Evolutionary conservation across 352 stramenopile species (phyloP).

Genomic region (Sclerospora graminicola): DNA sequence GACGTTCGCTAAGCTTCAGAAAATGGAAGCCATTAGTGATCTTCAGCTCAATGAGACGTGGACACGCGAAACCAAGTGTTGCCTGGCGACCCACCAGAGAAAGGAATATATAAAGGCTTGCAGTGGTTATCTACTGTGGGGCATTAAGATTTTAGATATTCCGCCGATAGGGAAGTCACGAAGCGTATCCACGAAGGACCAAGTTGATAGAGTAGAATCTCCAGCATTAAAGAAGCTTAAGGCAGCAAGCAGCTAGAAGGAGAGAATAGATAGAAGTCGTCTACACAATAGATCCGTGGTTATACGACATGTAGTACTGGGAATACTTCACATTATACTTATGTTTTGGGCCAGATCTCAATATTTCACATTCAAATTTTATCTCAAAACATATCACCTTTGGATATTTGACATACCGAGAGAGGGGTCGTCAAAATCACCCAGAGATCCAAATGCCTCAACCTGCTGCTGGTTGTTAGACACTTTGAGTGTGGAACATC

Average conservation of each 20-base stretch:
- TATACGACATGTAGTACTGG: no score
- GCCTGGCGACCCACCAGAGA: constrained; percentile 92
- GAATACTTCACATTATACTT: no score
- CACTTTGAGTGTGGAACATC: no score
- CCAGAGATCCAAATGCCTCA: constrained; percentile 11
- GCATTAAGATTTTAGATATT: constrained; percentile 81
- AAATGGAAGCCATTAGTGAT: constrained; percentile 87
- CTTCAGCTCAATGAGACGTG: constrained; percentile 92
- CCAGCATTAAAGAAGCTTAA: constrained; percentile 17
- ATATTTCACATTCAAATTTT: no score
- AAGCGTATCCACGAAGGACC: neutral
- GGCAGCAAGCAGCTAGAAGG: constrained; percentile 6
- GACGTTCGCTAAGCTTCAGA: constrained; percentile 84
- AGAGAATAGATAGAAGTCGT: no score
- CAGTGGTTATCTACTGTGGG: constrained; percentile 91
- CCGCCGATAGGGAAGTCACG: constrained; percentile 2
- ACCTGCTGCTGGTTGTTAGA: constrained; percentile 2
- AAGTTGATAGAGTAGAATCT: neutral
- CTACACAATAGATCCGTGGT: no score
- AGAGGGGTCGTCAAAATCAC: constrained; percentile 43
- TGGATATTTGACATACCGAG: constrained; percentile 85
- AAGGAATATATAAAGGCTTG: constrained; percentile 96
- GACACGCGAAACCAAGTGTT: constrained; percentile 92
- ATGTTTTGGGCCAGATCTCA: no score
- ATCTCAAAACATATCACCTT: no score